Base-by-base conservation (phyloP, 2,329 filamentous ascomycete genomes). In the Aspergillus ochraceoroseus region DNA sequence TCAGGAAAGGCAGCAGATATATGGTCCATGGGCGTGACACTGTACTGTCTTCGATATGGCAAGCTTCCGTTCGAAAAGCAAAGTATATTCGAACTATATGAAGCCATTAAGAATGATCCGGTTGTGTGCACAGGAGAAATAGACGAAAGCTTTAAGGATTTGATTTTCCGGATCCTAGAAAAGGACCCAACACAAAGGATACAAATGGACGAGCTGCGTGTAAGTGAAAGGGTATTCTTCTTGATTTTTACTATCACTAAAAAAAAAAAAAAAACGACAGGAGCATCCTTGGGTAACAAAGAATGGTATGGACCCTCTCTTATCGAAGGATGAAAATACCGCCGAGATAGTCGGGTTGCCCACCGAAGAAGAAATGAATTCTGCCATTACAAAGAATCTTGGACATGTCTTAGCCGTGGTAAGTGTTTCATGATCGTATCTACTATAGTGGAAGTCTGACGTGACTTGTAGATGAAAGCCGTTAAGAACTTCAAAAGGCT, bases 21-120 rank as follows among this genome's bases (percentile, higher is more conserved):
- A 38, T 98, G 92, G 92, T 94, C 90, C 3, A 96, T 96, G 90
- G 92, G 92, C 5, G 83, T 95, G 6, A 94, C 89, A 1, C 71
- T 98, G 2, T 96, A 90, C 62, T 98, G 92, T 62, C 74, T 98
- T 26, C 82, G 85, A 46, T 96, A 94, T 56, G 92, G 92, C 20
- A 75, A 72, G 34, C 83, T 98, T 46, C 92, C 92, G 0, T 98
- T 96, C 58, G 83, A 89, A 56, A 78, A 83, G 41, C 71, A 77
- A 4, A 81, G 80, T 12, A 80, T 95, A 44, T 71, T 95, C 41
- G 89, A 95, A 35, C 78, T 96, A 47, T 96, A 94, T 59, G 82
- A 94, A 44, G 80, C 87, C 4, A 96, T 98, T 65, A 83, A 83
- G 50, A 77, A 73, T 19, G 83, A 94, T 27, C 64, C 77, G 3